A percentile compares a stretch with the other conserved stretches of the same genome.
phyloP scores from a whole-genome alignment of 2,329 filamentous ascomycete species.

The Colletotrichum australisinense region DNA sequence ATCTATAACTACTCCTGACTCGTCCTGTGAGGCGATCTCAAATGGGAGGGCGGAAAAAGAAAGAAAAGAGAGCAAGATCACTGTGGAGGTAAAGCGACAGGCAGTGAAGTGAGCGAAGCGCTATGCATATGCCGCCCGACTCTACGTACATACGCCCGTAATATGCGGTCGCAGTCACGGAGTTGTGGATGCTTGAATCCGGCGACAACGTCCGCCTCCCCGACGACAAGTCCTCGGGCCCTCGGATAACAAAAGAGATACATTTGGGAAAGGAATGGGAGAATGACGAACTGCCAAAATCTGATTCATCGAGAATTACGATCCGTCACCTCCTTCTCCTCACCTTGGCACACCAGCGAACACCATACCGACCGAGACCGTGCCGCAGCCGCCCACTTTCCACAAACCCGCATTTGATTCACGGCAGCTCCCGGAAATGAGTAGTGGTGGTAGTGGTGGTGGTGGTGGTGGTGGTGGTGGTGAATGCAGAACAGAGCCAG shows the following conservation, averaged over 20 bases:
- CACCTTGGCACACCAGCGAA: no score
- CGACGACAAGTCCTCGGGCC: background rate
- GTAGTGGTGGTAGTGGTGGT: no score
- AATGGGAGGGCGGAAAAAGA: background rate
- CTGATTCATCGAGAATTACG: no score
- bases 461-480: no score
- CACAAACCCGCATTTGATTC: no score
- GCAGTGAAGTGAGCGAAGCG: background rate
- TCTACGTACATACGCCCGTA: background rate
- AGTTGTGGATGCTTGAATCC: background rate
- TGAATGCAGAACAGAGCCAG: no score
- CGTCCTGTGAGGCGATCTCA: background rate
- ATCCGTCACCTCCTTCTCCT: no score
- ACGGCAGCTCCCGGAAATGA: no score
- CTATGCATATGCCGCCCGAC: background rate
- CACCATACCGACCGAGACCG: no score
- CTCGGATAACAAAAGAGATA: background rate
- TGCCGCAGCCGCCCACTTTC: no score
- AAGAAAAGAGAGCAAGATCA: background rate
- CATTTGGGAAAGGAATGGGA: no score
- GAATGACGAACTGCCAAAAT: no score
- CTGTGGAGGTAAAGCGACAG: background rate
- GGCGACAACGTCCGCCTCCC: background rate
- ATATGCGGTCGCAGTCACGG: background rate
- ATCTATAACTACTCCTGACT: background rate